Conservation (phyloP, 768 basidiomycete genomes). For the Tylopilus balloui region DNA sequence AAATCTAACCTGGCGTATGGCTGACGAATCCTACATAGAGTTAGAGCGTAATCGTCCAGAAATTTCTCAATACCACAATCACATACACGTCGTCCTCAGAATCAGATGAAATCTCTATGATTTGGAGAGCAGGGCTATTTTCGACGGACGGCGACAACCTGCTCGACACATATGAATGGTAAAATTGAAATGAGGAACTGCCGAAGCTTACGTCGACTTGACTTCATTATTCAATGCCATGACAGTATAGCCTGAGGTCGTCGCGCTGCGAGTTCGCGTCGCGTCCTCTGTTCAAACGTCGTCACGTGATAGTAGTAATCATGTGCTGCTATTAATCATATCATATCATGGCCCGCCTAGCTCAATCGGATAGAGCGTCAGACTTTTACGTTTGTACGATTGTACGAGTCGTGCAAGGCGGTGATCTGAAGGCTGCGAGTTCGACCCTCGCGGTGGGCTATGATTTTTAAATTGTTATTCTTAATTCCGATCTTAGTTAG, state of each 20-base stretch:
- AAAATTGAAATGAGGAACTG: background rate
- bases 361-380: slow-evolving; percentile 68
- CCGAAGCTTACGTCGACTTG: slow-evolving; percentile 28
- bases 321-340: slow-evolving; percentile 21
- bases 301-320: slow-evolving; percentile 24
- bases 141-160: background rate
- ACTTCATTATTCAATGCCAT: slow-evolving; percentile 49
- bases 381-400: slow-evolving; percentile 45
- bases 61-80: background rate
- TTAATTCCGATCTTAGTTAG: background rate
- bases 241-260: too few species aligned
- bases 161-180: background rate
- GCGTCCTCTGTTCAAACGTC: slow-evolving; percentile 2
- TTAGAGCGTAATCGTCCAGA: background rate
- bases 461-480: background rate
- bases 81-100: slow-evolving; percentile 39
- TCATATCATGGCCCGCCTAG: slow-evolving; percentile 49
- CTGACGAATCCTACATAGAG: slow-evolving; percentile 7
- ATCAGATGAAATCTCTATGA: slow-evolving; percentile 55
- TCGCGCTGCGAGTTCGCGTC: too few species aligned
- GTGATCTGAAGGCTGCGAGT: slow-evolving; percentile 79
- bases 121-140: slow-evolving; percentile 20
- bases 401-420: slow-evolving; percentile 35
- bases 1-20: slow-evolving; percentile 10
- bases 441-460: slow-evolving; percentile 84